Evolutionary conservation across 2,329 filamentous ascomycete genomes (phyloP).

Genomic region (Pestalotiopsis sp.): DNA sequence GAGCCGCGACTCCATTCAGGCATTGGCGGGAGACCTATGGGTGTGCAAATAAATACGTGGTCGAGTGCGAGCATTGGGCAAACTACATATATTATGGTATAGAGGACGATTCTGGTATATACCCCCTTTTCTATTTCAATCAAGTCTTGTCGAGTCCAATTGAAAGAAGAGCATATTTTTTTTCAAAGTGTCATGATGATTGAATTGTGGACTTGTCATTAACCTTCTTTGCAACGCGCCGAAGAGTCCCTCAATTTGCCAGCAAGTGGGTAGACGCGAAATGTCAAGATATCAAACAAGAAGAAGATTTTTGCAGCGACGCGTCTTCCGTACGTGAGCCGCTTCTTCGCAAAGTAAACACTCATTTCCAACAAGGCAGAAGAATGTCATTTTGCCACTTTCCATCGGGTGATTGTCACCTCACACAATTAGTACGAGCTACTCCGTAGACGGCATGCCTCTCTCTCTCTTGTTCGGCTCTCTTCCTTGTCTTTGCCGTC

Average conservation of each 20-base stretch:
- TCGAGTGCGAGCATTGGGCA: neutral
- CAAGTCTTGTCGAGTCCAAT: neutral
- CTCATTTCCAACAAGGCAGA: neutral
- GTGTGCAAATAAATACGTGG: neutral
- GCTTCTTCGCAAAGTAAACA: neutral
- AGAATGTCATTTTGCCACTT: neutral
- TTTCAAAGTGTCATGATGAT: too few species aligned
- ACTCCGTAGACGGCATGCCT: neutral
- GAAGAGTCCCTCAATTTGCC: too few species aligned
- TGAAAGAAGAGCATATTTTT: too few species aligned
- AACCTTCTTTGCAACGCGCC: too few species aligned
- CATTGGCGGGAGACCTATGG: constrained; percentile 18
- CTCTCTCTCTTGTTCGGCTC: neutral
- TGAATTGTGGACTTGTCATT: too few species aligned
- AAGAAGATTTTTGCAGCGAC: neutral
- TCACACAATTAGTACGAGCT: neutral
- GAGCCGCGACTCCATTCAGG: constrained; percentile 30
- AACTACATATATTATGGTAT: neutral
- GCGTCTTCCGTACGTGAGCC: neutral
- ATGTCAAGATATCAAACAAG: too few species aligned
- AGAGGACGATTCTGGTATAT: neutral
- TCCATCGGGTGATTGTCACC: neutral
- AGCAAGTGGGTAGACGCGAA: too few species aligned
- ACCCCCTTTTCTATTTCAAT: neutral
- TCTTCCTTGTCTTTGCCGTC: neutral